These are phyloP conservation scores for Bipolaris gigantea DNA, from an alignment of 2,329 filamentous ascomycete genomes.

Conservation along the genomic window DNA sequence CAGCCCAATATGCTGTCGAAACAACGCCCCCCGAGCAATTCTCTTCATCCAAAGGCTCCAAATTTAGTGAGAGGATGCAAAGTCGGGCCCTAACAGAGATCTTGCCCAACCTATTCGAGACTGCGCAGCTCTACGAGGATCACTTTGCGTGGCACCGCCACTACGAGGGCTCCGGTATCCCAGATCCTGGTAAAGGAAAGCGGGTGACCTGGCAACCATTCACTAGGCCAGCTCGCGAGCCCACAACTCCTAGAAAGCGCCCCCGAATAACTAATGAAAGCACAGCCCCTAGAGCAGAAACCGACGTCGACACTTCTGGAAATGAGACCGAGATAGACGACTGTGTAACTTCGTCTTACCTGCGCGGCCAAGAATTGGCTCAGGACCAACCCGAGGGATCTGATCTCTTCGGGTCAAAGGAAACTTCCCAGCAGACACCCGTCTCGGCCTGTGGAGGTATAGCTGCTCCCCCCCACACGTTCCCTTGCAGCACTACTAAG, in stretches of 20 bases:
- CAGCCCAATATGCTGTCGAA: conserved; percentile 25
- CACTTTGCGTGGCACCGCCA: conserved; percentile 30
- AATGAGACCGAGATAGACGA: conserved; percentile 32
- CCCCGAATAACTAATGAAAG: conserved; percentile 5
- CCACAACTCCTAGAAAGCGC: conserved; percentile 14
- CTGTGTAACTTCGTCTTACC: conserved; percentile 1
- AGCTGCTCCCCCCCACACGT: background rate
- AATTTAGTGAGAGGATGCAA: conserved; percentile 33
- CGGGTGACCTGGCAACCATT: conserved; percentile 28
- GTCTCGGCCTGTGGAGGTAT: background rate
- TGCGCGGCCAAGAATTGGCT: background rate
- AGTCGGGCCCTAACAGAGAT: conserved; percentile 28
- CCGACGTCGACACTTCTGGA: conserved; percentile 11
- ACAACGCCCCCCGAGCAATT: conserved; percentile 28
- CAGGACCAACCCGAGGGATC: background rate
- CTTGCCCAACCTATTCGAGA: conserved; percentile 33
- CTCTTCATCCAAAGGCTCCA: conserved; percentile 29
- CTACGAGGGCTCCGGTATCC: conserved; percentile 25
- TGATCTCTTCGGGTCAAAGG: background rate
- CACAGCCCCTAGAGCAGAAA: background rate
- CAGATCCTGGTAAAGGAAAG: conserved; percentile 26
- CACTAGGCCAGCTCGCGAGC: conserved; percentile 21
- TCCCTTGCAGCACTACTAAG: background rate
- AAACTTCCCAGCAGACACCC: background rate
- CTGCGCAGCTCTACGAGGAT: conserved; percentile 35